Percentiles rank a stretch among this genome's conserved stretches.
These are phyloP conservation scores for Collybia nuda DNA, from an alignment of 768 basidiomycete species.

Conservation along the genomic window DNA sequence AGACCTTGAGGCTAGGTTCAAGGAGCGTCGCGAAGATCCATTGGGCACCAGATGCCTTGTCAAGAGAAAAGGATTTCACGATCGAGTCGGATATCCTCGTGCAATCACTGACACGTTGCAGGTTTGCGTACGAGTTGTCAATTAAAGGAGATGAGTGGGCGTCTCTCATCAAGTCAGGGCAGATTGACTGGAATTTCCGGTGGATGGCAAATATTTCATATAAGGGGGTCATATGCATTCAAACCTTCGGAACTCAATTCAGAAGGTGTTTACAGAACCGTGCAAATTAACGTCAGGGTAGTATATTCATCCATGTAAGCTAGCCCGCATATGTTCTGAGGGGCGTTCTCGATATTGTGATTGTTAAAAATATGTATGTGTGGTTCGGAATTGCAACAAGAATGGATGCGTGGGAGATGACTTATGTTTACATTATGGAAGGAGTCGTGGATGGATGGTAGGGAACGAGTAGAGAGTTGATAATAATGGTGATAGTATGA, in stretches of 20 bases:
- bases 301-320: too few species aligned
- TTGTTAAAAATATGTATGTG: constrained; percentile 12
- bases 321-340: neutral
- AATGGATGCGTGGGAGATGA: constrained; percentile 3
- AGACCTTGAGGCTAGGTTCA: too few species aligned
- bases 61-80: too few species aligned
- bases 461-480: neutral
- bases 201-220: too few species aligned
- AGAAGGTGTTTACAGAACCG: neutral
- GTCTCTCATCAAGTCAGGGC: neutral
- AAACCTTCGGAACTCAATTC: neutral
- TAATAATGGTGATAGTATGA: constrained; percentile 7
- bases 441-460: neutral
- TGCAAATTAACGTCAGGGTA: too few species aligned
- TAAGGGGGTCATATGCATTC: neutral
- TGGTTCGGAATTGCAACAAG: constrained; percentile 1
- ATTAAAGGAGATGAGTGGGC: constrained; percentile 5
- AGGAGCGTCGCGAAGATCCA: too few species aligned
- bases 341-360: constrained; percentile 3
- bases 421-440: constrained; percentile 4
- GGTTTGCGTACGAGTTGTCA: neutral
- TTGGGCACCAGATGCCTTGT: too few species aligned
- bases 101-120: neutral
- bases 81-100: too few species aligned
- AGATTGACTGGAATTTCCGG: neutral